phyloP scores from a whole-genome alignment of 352 stramenopile genomes.

The Phytopythium oedochilum region DNA sequence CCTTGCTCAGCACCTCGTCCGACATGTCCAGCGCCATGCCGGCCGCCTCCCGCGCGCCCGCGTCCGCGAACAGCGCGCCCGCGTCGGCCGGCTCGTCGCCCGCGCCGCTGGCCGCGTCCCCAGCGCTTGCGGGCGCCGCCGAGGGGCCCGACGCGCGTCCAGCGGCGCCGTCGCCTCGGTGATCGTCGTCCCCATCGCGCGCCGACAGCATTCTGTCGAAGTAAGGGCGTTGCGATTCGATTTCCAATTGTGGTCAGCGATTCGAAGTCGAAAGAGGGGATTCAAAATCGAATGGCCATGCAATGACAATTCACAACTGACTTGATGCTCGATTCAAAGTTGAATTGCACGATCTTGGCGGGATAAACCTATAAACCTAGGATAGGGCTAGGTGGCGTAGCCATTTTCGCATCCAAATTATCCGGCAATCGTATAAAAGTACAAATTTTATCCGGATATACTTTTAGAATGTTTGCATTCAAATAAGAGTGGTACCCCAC shows the following conservation, averaged over 20 bases:
- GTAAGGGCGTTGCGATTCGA: neutral
- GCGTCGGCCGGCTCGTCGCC: neutral
- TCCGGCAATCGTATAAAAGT: too few relatives aligned
- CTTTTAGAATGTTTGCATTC: too few relatives aligned
- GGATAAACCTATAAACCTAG: too few relatives aligned
- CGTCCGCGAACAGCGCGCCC: neutral
- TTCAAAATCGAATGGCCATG: slow-evolving; percentile 1
- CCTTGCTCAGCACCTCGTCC: neutral
- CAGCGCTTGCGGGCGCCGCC: too few relatives aligned
- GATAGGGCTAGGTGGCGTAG: too few relatives aligned
- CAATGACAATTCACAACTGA: too few relatives aligned
- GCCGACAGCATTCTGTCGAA: neutral
- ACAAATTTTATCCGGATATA: too few relatives aligned
- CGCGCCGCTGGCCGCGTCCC: neutral
- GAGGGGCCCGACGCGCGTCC: too few relatives aligned
- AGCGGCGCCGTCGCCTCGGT: too few relatives aligned
- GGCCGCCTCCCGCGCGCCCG: neutral
- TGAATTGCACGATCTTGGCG: neutral
- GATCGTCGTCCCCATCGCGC: too few relatives aligned
- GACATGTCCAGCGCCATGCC: neutral
- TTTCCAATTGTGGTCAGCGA: neutral
- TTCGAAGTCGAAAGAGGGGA: neutral
- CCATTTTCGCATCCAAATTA: too few relatives aligned
- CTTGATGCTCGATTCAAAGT: neutral
- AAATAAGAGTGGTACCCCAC: too few relatives aligned